These are phyloP conservation scores for Eucommia ulmoides DNA, from an alignment of 257 asterid genomes.

Conservation along the genomic window DNA sequence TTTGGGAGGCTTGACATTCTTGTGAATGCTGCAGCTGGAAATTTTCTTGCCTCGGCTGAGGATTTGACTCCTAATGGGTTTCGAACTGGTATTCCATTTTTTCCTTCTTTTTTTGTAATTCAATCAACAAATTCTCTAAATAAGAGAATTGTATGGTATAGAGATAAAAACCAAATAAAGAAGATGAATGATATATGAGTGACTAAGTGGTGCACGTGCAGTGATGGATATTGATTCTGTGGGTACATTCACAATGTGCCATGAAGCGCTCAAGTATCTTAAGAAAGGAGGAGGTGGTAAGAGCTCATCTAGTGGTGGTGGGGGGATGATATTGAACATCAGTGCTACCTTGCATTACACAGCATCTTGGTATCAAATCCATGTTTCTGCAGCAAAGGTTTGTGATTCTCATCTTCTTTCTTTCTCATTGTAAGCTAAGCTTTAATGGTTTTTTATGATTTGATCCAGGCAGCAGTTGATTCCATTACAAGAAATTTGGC, in stretches of 20 bases:
- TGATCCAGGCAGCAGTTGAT: constrained; percentile 73
- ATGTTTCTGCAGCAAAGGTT: constrained; percentile 91
- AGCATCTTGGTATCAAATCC: constrained; percentile 88
- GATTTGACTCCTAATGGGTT: constrained; percentile 88
- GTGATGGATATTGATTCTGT: constrained; percentile 87
- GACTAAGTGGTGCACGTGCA: too few relatives aligned
- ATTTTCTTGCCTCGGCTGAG: constrained; percentile 76
- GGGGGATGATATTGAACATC: constrained; percentile 74
- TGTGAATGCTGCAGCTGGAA: constrained; percentile 92
- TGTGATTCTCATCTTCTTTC: constrained; percentile 11
- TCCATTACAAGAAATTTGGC: constrained; percentile 74
- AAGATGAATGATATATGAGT: too few relatives aligned
- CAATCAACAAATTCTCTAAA: too few relatives aligned
- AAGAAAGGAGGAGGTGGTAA: constrained; percentile 62
- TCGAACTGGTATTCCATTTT: constrained; percentile 70
- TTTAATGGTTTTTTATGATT: neutral
- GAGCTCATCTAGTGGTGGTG: constrained; percentile 36
- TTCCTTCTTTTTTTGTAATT: too few relatives aligned
- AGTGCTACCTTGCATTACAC: constrained; percentile 90
- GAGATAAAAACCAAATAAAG: too few relatives aligned
- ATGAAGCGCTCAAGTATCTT: constrained; percentile 54
- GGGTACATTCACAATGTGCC: constrained; percentile 96
- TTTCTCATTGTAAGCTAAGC: neutral
- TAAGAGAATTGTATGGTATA: too few relatives aligned
- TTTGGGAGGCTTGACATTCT: constrained; percentile 89